These are phyloP conservation scores for Tulasnella sp. DNA, from an alignment of 768 basidiomycete species.

Conservation along the genomic window DNA sequence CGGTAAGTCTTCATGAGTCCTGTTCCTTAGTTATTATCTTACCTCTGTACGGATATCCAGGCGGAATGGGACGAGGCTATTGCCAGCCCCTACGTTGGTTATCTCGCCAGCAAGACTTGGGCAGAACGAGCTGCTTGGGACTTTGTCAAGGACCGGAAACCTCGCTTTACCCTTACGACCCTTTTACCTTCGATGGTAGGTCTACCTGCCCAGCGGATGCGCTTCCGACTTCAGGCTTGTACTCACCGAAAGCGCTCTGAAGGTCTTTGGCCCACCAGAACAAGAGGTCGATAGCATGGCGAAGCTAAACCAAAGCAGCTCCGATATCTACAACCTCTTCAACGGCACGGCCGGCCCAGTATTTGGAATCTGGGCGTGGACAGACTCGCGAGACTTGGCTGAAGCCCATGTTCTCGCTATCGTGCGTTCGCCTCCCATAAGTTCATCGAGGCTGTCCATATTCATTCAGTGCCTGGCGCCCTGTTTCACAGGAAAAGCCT, in stretches of 20 bases:
- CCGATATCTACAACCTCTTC: conserved; percentile 15
- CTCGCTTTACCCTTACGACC: conserved; percentile 44
- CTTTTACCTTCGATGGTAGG: conserved; percentile 53
- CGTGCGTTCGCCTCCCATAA: background rate
- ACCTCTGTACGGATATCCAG: background rate
- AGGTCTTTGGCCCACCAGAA: conserved; percentile 25
- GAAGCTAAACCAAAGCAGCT: conserved; percentile 16
- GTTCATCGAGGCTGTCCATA: background rate
- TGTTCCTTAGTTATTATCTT: background rate
- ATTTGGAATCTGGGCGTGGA: conserved; percentile 25
- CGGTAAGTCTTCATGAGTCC: conserved; percentile 10
- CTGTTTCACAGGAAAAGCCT: background rate
- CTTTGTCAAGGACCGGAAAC: conserved; percentile 43
- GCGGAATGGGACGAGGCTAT: conserved; percentile 8
- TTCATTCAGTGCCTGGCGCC: background rate
- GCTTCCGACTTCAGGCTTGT: no score
- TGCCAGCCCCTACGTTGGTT: conserved; percentile 32
- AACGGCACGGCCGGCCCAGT: conserved; percentile 12
- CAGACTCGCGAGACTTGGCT: conserved; percentile 37
- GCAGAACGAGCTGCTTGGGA: conserved; percentile 62
- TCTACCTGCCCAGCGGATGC: background rate
- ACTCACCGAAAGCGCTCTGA: background rate
- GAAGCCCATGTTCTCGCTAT: conserved; percentile 32
- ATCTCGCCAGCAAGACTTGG: conserved; percentile 60
- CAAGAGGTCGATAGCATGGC: conserved; percentile 23